Evolutionary conservation across 2,329 filamentous ascomycete genomes (phyloP).

Genomic region (Claviceps monticola): DNA sequence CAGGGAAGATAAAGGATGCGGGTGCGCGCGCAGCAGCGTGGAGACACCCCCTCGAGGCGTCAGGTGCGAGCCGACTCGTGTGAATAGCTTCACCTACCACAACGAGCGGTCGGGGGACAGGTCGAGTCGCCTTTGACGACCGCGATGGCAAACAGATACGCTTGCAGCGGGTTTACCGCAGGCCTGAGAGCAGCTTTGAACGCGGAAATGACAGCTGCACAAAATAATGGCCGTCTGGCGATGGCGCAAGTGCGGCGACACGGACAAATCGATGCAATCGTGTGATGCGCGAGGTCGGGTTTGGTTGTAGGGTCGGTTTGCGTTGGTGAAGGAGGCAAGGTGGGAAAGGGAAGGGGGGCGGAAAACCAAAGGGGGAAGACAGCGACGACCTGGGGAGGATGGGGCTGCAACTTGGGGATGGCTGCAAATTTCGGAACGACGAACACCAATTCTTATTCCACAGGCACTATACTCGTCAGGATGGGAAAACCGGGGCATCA

Average conservation of each 20-base stretch:
- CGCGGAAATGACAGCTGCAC: conserved; percentile 17
- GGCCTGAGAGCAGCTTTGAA: conserved; percentile 14
- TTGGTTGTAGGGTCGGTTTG: conserved; percentile 22
- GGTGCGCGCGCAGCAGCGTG: conserved; percentile 7
- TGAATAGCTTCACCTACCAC: conserved; percentile 27
- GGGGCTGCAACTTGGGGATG: conserved; percentile 13
- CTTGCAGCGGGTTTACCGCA: conserved; percentile 10
- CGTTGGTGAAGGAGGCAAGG: conserved; percentile 17
- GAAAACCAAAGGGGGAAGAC: conserved; percentile 9
- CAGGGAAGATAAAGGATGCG: conserved; percentile 6
- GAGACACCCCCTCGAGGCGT: conserved; percentile 6
- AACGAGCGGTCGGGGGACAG: conserved; percentile 9
- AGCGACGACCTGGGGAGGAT: conserved; percentile 7
- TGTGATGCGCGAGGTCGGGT: conserved; percentile 12
- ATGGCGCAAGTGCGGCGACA: conserved; percentile 20
- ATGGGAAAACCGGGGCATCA: conserved; percentile 9
- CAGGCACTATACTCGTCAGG: conserved; percentile 7
- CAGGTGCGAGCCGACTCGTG: conserved; percentile 11
- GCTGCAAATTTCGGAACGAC: conserved; percentile 12
- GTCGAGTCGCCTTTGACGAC: conserved; percentile 5
- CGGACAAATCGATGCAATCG: conserved; percentile 27
- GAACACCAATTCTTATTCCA: conserved; percentile 8
- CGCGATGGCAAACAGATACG: conserved; percentile 9
- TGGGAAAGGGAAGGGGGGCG: conserved; percentile 12
- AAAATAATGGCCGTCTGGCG: conserved; percentile 22